These are phyloP conservation scores for Taxawa tesnikishii DNA, from an alignment of 2,329 filamentous ascomycete genomes.

Conservation along the genomic window DNA sequence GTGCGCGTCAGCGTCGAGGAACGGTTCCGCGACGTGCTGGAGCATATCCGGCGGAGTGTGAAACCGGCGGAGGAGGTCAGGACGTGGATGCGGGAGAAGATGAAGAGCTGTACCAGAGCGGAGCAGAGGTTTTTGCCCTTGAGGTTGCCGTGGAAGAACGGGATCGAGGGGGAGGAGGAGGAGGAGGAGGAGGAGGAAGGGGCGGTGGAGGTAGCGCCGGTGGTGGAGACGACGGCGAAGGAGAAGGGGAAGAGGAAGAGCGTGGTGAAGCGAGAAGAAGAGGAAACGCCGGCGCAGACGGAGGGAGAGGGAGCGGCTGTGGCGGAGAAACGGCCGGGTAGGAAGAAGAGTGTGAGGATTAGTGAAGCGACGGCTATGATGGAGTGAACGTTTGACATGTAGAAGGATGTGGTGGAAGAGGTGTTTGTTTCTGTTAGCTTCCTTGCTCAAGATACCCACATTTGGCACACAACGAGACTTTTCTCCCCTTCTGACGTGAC, in stretches of 20 bases:
- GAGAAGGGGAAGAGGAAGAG: background rate
- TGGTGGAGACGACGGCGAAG: background rate
- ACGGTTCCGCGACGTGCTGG: slow-evolving; percentile 38
- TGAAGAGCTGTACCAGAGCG: slow-evolving; percentile 43
- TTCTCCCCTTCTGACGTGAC: no score
- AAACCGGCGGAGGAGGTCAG: slow-evolving; percentile 40
- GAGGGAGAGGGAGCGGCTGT: no score
- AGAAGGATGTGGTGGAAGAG: no score
- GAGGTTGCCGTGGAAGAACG: slow-evolving; percentile 33
- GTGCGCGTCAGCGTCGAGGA: slow-evolving; percentile 41
- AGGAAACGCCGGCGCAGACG: background rate
- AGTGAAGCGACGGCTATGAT: background rate
- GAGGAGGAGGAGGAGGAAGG: no score
- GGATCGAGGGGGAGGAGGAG: slow-evolving; percentile 21
- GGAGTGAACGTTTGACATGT: no score
- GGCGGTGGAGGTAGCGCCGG: slow-evolving; percentile 9
- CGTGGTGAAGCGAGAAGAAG: background rate
- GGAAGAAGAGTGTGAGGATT: background rate
- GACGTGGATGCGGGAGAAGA: slow-evolving; percentile 43
- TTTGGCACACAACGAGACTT: no score
- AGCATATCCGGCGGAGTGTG: slow-evolving; percentile 43
- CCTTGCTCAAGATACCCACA: no score
- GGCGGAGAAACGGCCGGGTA: no score
- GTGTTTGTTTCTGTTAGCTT: no score
- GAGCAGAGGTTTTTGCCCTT: slow-evolving; percentile 44